Conservation (phyloP, 768 basidiomycete genomes). For the Pleurotus ostreatus region DNA sequence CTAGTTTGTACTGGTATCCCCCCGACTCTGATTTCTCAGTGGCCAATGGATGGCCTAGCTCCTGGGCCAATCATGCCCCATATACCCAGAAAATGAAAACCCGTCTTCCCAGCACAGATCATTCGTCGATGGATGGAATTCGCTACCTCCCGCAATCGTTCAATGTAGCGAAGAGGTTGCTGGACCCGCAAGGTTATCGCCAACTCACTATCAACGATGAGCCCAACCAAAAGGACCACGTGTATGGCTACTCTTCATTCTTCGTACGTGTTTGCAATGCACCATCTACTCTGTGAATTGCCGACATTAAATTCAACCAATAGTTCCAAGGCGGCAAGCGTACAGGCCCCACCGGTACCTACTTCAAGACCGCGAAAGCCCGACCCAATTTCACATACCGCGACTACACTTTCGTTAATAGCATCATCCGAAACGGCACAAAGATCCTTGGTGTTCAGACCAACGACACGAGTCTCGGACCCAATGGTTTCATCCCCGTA, state of each 20-base stretch:
- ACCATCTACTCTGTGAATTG: not conserved
- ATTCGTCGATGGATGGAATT: slow-evolving; percentile 56
- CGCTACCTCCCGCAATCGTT: slow-evolving; percentile 52
- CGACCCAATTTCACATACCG: slow-evolving; percentile 50
- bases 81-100: slow-evolving; percentile 46
- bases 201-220: slow-evolving; percentile 53
- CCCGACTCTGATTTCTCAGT: slow-evolving; percentile 47
- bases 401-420: slow-evolving; percentile 43
- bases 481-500: slow-evolving; percentile 50
- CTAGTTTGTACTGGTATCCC: slow-evolving; percentile 51
- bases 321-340: slow-evolving; percentile 43
- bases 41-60: slow-evolving; percentile 46
- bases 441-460: slow-evolving; percentile 57
- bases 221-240: slow-evolving; percentile 55
- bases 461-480: slow-evolving; percentile 53
- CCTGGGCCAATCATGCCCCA: slow-evolving; percentile 48
- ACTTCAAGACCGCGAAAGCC: slow-evolving; percentile 51
- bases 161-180: slow-evolving; percentile 38
- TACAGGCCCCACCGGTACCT: slow-evolving; percentile 56
- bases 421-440: slow-evolving; percentile 53
- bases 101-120: slow-evolving; percentile 53
- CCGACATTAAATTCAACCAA: not conserved
- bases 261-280: slow-evolving; percentile 24
- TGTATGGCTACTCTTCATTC: slow-evolving; percentile 50
- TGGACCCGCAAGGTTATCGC: slow-evolving; percentile 45